Evolutionary conservation across 148 eudicot species (phyloP).

Genomic region (Rhododendron mucronatum): DNA sequence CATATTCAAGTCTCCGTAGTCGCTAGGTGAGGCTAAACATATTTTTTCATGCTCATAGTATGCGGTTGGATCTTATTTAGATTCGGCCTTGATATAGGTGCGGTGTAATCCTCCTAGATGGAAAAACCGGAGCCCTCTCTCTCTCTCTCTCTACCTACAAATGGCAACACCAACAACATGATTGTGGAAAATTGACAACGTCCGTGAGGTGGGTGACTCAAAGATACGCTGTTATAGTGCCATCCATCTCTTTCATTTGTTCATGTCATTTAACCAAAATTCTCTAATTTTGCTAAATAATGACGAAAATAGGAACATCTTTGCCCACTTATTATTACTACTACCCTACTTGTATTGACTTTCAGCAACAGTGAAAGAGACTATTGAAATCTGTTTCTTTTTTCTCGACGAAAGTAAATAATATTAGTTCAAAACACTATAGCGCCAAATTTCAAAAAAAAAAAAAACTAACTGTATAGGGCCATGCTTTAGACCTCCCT

Average conservation of each 20-base stretch:
- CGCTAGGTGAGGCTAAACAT: background rate
- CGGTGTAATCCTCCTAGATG: background rate
- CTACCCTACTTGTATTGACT: background rate
- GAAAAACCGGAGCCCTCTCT: background rate
- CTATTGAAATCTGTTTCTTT: background rate
- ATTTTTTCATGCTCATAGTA: background rate
- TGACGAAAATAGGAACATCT: background rate
- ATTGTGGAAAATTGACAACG: constrained; percentile 28
- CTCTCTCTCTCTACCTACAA: background rate
- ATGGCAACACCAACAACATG: constrained; percentile 12
- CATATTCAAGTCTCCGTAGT: background rate
- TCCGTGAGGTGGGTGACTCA: constrained; percentile 24
- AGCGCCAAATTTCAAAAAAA: too few species aligned
- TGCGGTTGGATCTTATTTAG: background rate
- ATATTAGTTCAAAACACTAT: background rate
- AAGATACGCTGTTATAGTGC: constrained; percentile 7
- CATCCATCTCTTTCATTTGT: background rate
- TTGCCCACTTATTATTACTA: background rate
- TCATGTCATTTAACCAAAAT: background rate
- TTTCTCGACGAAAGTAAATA: too few species aligned
- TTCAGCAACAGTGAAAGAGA: background rate
- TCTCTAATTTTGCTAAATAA: background rate
- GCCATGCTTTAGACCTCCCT: too few species aligned
- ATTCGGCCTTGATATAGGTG: background rate
- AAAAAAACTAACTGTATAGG: too few species aligned